Conservation (phyloP, 192 early-diverging fungal species). For the Coemansia sp. region DNA sequence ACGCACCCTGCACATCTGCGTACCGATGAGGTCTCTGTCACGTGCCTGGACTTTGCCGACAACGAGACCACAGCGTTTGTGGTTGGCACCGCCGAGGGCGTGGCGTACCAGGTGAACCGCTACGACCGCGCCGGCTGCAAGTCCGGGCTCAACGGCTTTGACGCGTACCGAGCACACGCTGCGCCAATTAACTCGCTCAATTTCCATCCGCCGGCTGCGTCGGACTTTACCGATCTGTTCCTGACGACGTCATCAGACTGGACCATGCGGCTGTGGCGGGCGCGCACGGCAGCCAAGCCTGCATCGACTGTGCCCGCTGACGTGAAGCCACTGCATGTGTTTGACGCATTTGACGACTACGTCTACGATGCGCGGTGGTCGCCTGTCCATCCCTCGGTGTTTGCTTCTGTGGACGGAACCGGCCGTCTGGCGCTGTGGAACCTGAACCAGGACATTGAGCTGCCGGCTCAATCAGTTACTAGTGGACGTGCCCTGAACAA, state of each 20-base stretch:
- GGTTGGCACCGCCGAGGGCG: slow-evolving; percentile 96
- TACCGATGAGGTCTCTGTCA: slow-evolving; percentile 93
- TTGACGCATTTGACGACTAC: slow-evolving; percentile 93
- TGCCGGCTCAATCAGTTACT: slow-evolving; percentile 44
- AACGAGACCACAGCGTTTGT: slow-evolving; percentile 91
- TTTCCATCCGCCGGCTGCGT: slow-evolving; percentile 78
- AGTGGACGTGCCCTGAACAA: slow-evolving; percentile 83
- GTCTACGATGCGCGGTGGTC: slow-evolving; percentile 99
- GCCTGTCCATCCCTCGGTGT: slow-evolving; percentile 91
- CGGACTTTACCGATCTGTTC: slow-evolving; percentile 91
- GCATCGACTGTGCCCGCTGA: slow-evolving; percentile 36
- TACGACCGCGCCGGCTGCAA: slow-evolving; percentile 95
- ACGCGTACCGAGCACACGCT: slow-evolving; percentile 85
- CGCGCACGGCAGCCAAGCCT: slow-evolving; percentile 57
- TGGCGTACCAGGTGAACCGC: slow-evolving; percentile 90
- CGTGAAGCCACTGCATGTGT: slow-evolving; percentile 75
- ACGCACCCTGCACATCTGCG: slow-evolving; percentile 70
- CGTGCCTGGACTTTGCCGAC: slow-evolving; percentile 85
- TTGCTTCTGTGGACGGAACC: slow-evolving; percentile 87
- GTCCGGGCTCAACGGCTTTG: slow-evolving; percentile 87
- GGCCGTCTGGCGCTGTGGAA: slow-evolving; percentile 94
- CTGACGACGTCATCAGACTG: slow-evolving; percentile 93
- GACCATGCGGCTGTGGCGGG: slow-evolving; percentile 96
- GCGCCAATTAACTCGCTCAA: slow-evolving; percentile 85
- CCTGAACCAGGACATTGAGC: slow-evolving; percentile 85